A percentile compares a stretch with the other conserved stretches of the same genome.
Conservation (phyloP, 768 basidiomycete genomes). For the Hebeloma cylindrosporum region DNA sequence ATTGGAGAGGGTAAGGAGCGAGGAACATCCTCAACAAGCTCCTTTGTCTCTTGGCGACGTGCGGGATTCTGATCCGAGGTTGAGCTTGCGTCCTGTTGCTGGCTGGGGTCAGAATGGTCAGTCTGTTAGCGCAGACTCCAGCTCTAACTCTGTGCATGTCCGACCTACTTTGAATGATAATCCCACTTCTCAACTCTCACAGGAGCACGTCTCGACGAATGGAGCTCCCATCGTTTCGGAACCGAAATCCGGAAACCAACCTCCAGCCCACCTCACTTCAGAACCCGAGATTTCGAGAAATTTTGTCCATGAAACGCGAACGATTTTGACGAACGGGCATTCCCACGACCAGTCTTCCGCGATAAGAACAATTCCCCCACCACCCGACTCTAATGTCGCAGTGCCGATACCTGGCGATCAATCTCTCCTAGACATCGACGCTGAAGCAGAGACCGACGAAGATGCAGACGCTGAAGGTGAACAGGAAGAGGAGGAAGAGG, state of each 20-base stretch:
- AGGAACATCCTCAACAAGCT: constrained; percentile 1
- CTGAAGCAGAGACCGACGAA: constrained; percentile 27
- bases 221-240: too few relatives aligned
- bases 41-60: neutral
- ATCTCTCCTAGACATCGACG: constrained; percentile 17
- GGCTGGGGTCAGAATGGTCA: constrained; percentile 19
- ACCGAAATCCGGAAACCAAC: too few relatives aligned
- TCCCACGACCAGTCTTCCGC: neutral
- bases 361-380: neutral
- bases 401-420: constrained; percentile 21
- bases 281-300: too few relatives aligned
- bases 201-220: too few relatives aligned
- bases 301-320: too few relatives aligned
- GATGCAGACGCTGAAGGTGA: constrained; percentile 21
- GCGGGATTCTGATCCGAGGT: neutral
- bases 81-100: constrained; percentile 17
- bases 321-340: neutral
- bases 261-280: too few relatives aligned
- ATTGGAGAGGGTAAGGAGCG: neutral
- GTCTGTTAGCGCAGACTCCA: too few relatives aligned
- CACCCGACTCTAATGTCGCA: neutral
- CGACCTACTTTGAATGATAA: neutral
- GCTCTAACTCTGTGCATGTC: neutral
- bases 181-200: neutral
- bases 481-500: constrained; percentile 26